Conservation (phyloP, 148 eudicot genomes). For the Vaccinium darrowii region DNA sequence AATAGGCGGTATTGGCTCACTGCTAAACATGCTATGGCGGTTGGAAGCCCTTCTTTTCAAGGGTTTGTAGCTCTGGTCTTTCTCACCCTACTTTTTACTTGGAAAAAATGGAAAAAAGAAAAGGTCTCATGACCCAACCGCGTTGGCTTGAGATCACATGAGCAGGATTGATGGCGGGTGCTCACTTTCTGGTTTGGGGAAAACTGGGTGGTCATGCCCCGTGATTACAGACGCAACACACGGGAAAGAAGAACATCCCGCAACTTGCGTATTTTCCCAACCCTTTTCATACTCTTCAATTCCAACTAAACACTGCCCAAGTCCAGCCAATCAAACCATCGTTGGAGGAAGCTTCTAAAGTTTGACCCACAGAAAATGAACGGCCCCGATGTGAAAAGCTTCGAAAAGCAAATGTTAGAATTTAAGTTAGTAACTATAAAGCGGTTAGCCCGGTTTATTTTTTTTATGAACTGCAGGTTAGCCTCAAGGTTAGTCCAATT, state of each 20-base stretch:
- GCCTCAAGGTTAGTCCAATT: too few species aligned
- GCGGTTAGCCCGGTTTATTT: neutral
- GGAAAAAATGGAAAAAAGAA: neutral
- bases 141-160: neutral
- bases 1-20: too few species aligned
- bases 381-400: neutral
- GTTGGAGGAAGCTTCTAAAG: neutral
- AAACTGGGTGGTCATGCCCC: neutral
- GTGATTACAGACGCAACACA: slow-evolving; percentile 12
- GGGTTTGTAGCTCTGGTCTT: too few species aligned
- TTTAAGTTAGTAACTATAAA: neutral
- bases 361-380: neutral
- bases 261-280: neutral
- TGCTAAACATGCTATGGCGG: too few species aligned
- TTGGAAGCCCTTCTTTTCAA: too few species aligned
- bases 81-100: too few species aligned
- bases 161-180: neutral
- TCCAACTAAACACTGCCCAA: neutral
- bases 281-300: neutral
- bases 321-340: neutral
- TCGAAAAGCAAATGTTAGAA: neutral
- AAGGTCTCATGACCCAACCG: neutral
- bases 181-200: neutral
- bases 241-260: neutral
- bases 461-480: too few species aligned